Evolutionary conservation across 108 stramenopile genomes (phyloP).

Genomic region (Cafeteria roenbergensis): DNA sequence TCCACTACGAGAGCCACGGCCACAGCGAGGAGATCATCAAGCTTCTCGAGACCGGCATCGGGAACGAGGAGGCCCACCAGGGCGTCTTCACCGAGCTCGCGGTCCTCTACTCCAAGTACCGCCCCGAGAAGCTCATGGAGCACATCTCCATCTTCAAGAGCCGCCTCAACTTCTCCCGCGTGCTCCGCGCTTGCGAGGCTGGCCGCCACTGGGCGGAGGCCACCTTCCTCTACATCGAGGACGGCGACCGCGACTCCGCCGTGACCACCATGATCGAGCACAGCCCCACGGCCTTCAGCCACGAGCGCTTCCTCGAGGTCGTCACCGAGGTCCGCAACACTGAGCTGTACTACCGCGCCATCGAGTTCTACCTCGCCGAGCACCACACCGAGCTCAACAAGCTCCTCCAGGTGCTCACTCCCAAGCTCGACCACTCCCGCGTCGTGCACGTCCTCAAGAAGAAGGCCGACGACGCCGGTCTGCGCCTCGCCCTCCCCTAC

Average conservation of each 20-base stretch:
- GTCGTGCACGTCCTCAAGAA: slow-evolving; percentile 87
- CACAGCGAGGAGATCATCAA: slow-evolving; percentile 83
- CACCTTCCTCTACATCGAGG: slow-evolving; percentile 88
- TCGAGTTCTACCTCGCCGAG: slow-evolving; percentile 75
- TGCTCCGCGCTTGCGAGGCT: slow-evolving; percentile 93
- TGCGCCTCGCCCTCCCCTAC: slow-evolving; percentile 79
- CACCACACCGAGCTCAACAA: slow-evolving; percentile 76
- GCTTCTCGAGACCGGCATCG: slow-evolving; percentile 95
- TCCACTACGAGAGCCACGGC: slow-evolving; percentile 88
- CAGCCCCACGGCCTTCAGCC: slow-evolving; percentile 63
- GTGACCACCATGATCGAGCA: slow-evolving; percentile 97
- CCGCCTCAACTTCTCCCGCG: slow-evolving; percentile 89
- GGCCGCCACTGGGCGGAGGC: slow-evolving; percentile 87
- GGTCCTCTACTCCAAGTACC: slow-evolving; percentile 96
- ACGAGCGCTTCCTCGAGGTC: slow-evolving; percentile 88
- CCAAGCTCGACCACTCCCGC: slow-evolving; percentile 82
- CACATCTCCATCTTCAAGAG: slow-evolving; percentile 96
- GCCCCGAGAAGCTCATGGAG: slow-evolving; percentile 93
- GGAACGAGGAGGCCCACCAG: slow-evolving; percentile 89
- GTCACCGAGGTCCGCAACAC: slow-evolving; percentile 86
- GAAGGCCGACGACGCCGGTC: slow-evolving; percentile 54
- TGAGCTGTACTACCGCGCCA: slow-evolving; percentile 94
- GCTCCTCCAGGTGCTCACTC: slow-evolving; percentile 81
- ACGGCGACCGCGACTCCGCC: slow-evolving; percentile 84
- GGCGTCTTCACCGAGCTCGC: slow-evolving; percentile 98